phyloP scores from a whole-genome alignment of 164 flowering plant species.

The Stephania yunnanensis region DNA sequence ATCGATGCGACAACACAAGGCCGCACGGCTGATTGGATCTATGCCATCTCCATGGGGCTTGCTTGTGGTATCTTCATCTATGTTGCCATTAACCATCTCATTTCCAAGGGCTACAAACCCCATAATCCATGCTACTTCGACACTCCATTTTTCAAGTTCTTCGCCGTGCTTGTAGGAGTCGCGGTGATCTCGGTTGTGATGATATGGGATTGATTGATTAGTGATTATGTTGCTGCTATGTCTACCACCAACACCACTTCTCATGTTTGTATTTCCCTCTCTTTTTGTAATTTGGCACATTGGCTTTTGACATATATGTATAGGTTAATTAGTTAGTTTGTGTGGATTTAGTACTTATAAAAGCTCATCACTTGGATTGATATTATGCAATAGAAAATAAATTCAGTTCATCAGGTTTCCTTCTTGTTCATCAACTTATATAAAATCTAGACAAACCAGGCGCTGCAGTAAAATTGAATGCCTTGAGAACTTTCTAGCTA shows the following conservation, averaged over 20 bases:
- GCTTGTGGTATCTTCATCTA: slow-evolving; percentile 82
- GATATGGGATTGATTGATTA: slow-evolving; percentile 58
- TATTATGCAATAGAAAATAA: no score
- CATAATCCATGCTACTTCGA: slow-evolving; percentile 32
- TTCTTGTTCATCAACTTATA: no score
- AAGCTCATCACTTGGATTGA: no score
- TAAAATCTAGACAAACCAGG: no score
- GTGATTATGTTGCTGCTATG: no score
- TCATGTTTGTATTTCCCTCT: no score
- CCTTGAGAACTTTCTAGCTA: no score
- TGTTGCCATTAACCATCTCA: slow-evolving; percentile 78
- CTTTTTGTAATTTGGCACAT: background rate
- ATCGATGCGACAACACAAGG: slow-evolving; percentile 71
- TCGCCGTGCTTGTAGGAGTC: slow-evolving; percentile 62
- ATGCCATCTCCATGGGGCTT: slow-evolving; percentile 68
- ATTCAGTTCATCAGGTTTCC: no score
- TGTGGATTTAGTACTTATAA: no score
- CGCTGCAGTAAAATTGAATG: no score
- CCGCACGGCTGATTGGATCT: slow-evolving; percentile 61
- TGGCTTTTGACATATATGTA: background rate
- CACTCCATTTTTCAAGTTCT: slow-evolving; percentile 52
- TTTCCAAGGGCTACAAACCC: slow-evolving; percentile 67
- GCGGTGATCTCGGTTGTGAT: slow-evolving; percentile 69
- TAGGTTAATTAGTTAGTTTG: no score
- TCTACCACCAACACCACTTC: no score